Percentiles rank a stretch among this genome's conserved stretches.
These are phyloP conservation scores for Colletotrichum australisinense DNA, from an alignment of 2,329 filamentous ascomycete species.

Conservation along the genomic window DNA sequence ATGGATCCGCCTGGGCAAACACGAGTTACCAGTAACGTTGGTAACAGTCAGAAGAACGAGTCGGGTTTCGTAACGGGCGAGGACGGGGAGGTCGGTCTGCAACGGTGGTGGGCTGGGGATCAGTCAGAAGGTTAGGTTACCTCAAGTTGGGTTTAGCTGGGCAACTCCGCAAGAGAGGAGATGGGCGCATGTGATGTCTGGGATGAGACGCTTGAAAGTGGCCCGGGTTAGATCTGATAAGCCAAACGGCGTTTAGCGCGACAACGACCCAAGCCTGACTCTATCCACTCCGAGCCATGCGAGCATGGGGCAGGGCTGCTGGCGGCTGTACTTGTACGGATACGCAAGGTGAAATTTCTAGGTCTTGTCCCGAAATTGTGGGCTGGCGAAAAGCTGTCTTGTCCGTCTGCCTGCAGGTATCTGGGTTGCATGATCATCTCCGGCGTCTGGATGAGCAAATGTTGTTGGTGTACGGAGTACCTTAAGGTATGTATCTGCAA, in stretches of 20 bases:
- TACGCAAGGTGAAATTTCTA: slow-evolving; percentile 12
- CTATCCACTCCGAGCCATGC: slow-evolving; percentile 26
- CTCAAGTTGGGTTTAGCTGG: slow-evolving; percentile 13
- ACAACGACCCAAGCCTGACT: neutral
- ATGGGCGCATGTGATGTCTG: slow-evolving; percentile 28
- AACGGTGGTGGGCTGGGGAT: slow-evolving; percentile 22
- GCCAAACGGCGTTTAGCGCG: slow-evolving; percentile 24
- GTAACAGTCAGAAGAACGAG: slow-evolving; percentile 5
- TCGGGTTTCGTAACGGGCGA: slow-evolving; percentile 21
- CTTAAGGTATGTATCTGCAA: no score
- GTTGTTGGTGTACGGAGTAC: neutral
- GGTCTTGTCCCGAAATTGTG: neutral
- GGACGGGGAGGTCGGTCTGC: neutral
- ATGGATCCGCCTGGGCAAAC: slow-evolving; percentile 8
- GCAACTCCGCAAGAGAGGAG: slow-evolving; percentile 23
- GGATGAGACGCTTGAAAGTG: slow-evolving; percentile 29
- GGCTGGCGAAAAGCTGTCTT: neutral
- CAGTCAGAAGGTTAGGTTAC: slow-evolving; percentile 14
- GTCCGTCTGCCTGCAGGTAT: neutral
- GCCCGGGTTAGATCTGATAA: slow-evolving; percentile 33
- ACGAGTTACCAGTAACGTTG: neutral
- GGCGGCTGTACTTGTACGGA: neutral
- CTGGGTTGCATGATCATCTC: neutral
- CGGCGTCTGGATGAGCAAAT: neutral
- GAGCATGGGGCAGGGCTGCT: slow-evolving; percentile 23